Base-by-base conservation (phyloP, 345 rosid genomes). In the Bretschneidera sinensis region DNA sequence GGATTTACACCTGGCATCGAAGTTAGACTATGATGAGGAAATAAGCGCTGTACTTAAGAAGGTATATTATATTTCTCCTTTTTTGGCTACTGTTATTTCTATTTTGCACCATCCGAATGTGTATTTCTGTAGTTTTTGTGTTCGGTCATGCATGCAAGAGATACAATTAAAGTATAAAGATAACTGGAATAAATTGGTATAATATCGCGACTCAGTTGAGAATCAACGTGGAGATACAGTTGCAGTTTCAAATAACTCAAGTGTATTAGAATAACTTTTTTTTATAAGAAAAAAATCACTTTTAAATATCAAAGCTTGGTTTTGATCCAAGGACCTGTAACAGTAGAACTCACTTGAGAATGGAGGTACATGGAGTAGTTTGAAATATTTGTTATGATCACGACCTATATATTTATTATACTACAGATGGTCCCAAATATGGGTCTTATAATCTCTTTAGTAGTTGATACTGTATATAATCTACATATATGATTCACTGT, bases 1-100 rank as follows among this genome's bases (percentile, higher is more conserved):
- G 71, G 98, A 92, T 74, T 81, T 92, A 47, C 98, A 87, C 59
- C n/a, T 79, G 64, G 98, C 98, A 21, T 89, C 97, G 0, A 85
- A 74, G 39, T 69, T 92, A 59, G 98, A 89, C 76, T 87, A 76
- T 47, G 97, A 89, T 60, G 97, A 92, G 74, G 98, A 92, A 68
- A 87, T 92, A 60, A 78, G 68, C 61, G 83, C 79, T 52, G 92
- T 72, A 0, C 97, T 94, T 24, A 90, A 88, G 72, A 83, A 90
- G 97, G 99, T 94, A 24, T 45, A 49, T 19, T 59, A n/a, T n/a
- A n/a, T 60, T 48, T 13, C 54, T n/a, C 48, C 25, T 57, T 15
- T 52, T 28, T 25, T 24, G 21, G 24, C 21, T 19, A 17, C 4
- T 62, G 21, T 43, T 17, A 51, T 53, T 25, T 13, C 15, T 21